phyloP scores from a whole-genome alignment of 495 filamentous ascomycete genomes.

The Hyaloscypha bicolor region DNA sequence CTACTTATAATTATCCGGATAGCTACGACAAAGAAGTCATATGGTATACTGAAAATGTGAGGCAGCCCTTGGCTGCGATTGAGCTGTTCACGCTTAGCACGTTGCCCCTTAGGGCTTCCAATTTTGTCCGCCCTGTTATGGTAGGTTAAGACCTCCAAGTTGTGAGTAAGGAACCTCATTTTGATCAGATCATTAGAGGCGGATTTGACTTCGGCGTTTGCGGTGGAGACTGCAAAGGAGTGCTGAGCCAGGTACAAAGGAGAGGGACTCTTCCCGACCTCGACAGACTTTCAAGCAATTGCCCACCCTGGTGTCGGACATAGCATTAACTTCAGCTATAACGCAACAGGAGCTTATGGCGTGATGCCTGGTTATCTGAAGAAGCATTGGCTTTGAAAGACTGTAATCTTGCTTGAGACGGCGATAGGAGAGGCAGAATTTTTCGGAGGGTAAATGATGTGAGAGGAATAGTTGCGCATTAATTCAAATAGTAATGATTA shows the following conservation, averaged over 20 bases:
- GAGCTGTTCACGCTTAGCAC: background rate
- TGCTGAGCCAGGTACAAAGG: background rate
- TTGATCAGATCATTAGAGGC: background rate
- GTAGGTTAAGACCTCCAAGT: too few species aligned
- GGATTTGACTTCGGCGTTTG: conserved; percentile 13
- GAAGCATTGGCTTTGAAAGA: background rate
- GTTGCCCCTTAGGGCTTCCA: too few species aligned
- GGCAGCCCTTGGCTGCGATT: conserved; percentile 3
- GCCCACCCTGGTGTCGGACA: conserved; percentile 10
- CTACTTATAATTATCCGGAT: background rate
- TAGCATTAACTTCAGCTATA: conserved; percentile 19
- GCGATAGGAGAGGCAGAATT: too few species aligned
- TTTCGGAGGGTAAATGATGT: too few species aligned
- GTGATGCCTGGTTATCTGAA: conserved; percentile 10
- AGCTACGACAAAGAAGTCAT: conserved; percentile 14
- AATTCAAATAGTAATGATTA: too few species aligned
- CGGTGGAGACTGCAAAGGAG: conserved; percentile 7
- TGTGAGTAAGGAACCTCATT: background rate
- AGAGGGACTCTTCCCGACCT: conserved; percentile 3
- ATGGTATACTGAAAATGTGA: conserved; percentile 18
- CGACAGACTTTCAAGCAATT: conserved; percentile 12
- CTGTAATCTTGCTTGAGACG: too few species aligned
- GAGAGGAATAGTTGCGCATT: too few species aligned
- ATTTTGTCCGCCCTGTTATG: too few species aligned
- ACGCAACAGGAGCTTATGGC: conserved; percentile 13